Evolutionary conservation across 495 filamentous ascomycete species (phyloP).

Genomic region (Recurvomyces mirabilis): DNA sequence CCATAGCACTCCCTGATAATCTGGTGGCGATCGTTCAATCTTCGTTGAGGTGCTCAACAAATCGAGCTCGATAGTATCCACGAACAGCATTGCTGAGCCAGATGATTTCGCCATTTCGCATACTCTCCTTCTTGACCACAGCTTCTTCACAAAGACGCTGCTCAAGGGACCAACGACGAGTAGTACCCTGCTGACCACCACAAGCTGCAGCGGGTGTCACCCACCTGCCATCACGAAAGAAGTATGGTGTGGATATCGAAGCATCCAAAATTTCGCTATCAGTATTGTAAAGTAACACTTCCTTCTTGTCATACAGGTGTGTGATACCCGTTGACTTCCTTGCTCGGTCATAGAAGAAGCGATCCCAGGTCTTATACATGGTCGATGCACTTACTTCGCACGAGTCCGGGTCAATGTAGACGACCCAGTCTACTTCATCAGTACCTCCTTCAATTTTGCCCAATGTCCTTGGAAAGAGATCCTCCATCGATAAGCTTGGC

Average conservation of each 20-base stretch:
- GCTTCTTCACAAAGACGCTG: slow-evolving; percentile 52
- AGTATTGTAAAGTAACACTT: slow-evolving; percentile 64
- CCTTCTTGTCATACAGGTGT: slow-evolving; percentile 41
- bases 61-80: slow-evolving; percentile 49
- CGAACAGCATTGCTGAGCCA: slow-evolving; percentile 81
- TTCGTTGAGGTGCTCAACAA: too few species aligned
- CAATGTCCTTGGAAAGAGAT: slow-evolving; percentile 45
- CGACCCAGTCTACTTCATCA: slow-evolving; percentile 18
- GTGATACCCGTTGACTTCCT: slow-evolving; percentile 38
- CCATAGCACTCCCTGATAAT: too few species aligned
- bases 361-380: slow-evolving; percentile 29
- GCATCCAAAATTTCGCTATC: slow-evolving; percentile 73
- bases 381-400: slow-evolving; percentile 22
- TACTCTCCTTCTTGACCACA: slow-evolving; percentile 39
- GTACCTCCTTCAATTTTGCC: slow-evolving; percentile 35
- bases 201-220: slow-evolving; percentile 50
- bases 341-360: slow-evolving; percentile 23
- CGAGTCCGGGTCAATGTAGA: slow-evolving; percentile 23
- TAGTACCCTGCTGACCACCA: slow-evolving; percentile 76
- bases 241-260: slow-evolving; percentile 68
- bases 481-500: slow-evolving; percentile 37
- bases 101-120: slow-evolving; percentile 63
- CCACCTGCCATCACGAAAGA: slow-evolving; percentile 57
- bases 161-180: slow-evolving; percentile 67
- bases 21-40: too few species aligned